phyloP scores from a whole-genome alignment of 495 filamentous ascomycete species.

The Cudoniella acicularis region DNA sequence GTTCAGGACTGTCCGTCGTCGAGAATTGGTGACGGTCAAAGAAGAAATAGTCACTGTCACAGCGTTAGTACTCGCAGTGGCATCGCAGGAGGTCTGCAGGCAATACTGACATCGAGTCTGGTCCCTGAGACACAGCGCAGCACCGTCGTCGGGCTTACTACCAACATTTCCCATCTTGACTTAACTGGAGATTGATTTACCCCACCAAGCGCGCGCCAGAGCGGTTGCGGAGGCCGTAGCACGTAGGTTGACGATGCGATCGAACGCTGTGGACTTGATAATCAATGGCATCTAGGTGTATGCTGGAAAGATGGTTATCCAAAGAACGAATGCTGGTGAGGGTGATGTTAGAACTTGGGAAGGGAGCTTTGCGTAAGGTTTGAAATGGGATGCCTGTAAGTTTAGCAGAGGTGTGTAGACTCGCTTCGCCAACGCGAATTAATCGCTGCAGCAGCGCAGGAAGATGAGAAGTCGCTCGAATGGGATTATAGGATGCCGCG shows the following conservation, averaged over 20 bases:
- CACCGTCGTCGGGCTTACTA: conserved; percentile 85
- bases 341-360: not conserved
- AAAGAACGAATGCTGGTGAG: conserved; percentile 15
- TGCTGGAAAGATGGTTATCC: conserved; percentile 16
- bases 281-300: conserved; percentile 23
- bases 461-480: not conserved
- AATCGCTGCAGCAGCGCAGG: not conserved
- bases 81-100: not conserved
- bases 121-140: conserved; percentile 79
- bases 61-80: conserved; percentile 7
- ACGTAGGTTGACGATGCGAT: conserved; percentile 8
- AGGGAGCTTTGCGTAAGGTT: not conserved
- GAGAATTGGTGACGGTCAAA: conserved; percentile 73
- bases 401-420: not conserved
- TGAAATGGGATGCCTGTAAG: not conserved
- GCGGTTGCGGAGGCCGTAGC: not conserved
- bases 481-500: too few relatives aligned
- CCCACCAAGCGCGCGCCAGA: conserved; percentile 20
- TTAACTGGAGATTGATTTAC: conserved; percentile 20
- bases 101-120: conserved; percentile 74
- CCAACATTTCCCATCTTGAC: conserved; percentile 82
- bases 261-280: conserved; percentile 12
- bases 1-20: conserved; percentile 67
- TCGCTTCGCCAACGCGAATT: not conserved
- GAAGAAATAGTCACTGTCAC: conserved; percentile 76